Conservation (phyloP, 352 stramenopile genomes). For the Phytophthora colocasiae region DNA sequence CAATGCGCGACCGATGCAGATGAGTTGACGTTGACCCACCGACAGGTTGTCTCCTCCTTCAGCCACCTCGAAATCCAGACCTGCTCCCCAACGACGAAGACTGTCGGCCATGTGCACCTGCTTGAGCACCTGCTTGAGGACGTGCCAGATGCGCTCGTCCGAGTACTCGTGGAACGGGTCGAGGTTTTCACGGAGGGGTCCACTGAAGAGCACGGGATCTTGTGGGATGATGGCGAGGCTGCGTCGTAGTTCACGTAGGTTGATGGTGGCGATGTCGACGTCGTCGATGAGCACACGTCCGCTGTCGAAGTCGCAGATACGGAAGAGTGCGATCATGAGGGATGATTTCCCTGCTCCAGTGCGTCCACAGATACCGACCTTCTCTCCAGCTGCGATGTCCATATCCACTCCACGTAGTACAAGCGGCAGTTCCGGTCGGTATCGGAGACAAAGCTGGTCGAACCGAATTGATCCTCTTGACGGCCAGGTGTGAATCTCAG, state of each 20-base stretch:
- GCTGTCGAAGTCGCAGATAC: conserved; percentile 54
- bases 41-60: conserved; percentile 94
- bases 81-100: conserved; percentile 47
- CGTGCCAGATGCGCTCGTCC: conserved; percentile 73
- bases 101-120: conserved; percentile 74
- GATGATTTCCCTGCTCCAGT: conserved; percentile 53
- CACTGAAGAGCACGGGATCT: conserved; percentile 93
- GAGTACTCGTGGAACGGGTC: conserved; percentile 89
- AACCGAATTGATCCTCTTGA: conserved; percentile 24
- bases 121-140: conserved; percentile 64
- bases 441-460: conserved; percentile 35
- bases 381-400: conserved; percentile 45
- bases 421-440: conserved; percentile 20
- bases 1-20: conserved; percentile 95
- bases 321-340: conserved; percentile 51
- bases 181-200: conserved; percentile 91
- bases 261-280: conserved; percentile 64
- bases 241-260: conserved; percentile 40
- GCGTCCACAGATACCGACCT: conserved; percentile 63
- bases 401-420: conserved; percentile 27
- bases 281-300: conserved; percentile 89
- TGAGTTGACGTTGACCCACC: conserved; percentile 94
- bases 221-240: conserved; percentile 63
- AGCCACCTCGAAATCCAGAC: conserved; percentile 90
- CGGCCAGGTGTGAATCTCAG: conserved; percentile 6